These are phyloP conservation scores for Peziza echinospora DNA, from an alignment of 495 filamentous ascomycete species.

Conservation along the genomic window DNA sequence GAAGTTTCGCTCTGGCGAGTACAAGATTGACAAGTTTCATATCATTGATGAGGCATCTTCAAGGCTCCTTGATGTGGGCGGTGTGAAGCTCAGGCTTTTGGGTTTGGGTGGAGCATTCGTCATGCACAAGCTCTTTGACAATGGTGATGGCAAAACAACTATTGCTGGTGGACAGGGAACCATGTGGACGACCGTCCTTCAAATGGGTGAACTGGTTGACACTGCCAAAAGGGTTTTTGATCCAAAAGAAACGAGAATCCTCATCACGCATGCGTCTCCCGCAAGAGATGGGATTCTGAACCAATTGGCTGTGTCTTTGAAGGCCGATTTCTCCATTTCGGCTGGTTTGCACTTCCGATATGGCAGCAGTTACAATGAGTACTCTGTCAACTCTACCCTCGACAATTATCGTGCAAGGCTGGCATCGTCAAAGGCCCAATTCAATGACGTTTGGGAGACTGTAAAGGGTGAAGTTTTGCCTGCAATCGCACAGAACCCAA, in stretches of 20 bases:
- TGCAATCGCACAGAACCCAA: conserved; percentile 75
- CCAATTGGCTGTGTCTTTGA: conserved; percentile 90
- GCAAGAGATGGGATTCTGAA: conserved; percentile 93
- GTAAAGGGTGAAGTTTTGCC: conserved; percentile 87
- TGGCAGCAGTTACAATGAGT: conserved; percentile 98
- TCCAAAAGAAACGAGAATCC: conserved; percentile 91
- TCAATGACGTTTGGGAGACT: conserved; percentile 99
- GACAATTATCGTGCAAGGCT: conserved; percentile 99
- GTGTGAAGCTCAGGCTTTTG: conserved; percentile 84
- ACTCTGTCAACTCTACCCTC: conserved; percentile 92
- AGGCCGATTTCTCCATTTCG: conserved; percentile 95
- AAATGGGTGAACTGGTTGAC: conserved; percentile 97
- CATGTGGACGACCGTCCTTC: conserved; percentile 97
- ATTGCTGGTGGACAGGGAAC: conserved; percentile 97
- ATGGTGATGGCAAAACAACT: conserved; percentile 90
- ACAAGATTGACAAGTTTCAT: conserved; percentile 92
- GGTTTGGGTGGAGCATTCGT: conserved; percentile 92
- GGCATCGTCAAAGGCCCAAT: conserved; percentile 94
- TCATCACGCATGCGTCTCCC: conserved; percentile 92
- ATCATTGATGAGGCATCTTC: conserved; percentile 98
- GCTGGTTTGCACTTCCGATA: conserved; percentile 97
- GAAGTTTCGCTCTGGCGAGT: conserved; percentile 93
- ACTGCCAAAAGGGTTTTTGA: conserved; percentile 97
- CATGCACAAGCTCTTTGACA: conserved; percentile 99
- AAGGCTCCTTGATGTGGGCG: conserved; percentile 76